Percentiles rank a stretch among this genome's conserved stretches.
These are phyloP conservation scores for Rhizopogon vinicolor DNA, from an alignment of 768 basidiomycete species.

Conservation along the genomic window DNA sequence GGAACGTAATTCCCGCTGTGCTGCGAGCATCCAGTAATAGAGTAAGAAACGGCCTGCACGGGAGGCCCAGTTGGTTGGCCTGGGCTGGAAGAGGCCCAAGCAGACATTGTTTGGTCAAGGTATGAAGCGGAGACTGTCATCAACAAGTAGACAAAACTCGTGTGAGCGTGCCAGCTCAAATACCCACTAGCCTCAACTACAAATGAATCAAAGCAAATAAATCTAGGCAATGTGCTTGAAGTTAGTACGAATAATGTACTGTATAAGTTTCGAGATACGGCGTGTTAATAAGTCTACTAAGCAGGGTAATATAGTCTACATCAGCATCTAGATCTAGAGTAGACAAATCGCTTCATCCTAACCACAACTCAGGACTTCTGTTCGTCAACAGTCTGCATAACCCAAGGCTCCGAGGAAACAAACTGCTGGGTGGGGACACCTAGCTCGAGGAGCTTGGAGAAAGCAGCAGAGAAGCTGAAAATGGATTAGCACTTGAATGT, in stretches of 20 bases:
- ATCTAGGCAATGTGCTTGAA: too few relatives aligned
- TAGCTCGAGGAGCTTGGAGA: slow-evolving; percentile 83
- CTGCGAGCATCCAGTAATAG: slow-evolving; percentile 58
- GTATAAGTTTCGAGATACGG: background rate
- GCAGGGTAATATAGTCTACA: background rate
- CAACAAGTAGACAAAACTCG: background rate
- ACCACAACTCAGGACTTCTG: slow-evolving; percentile 2
- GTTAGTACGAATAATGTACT: background rate
- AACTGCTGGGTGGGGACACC: slow-evolving; percentile 87
- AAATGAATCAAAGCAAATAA: background rate
- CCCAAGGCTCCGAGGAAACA: slow-evolving; percentile 69
- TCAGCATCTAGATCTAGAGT: background rate
- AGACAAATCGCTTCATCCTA: background rate
- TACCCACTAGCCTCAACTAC: too few relatives aligned
- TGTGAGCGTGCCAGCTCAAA: too few relatives aligned
- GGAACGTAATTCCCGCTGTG: slow-evolving; percentile 68
- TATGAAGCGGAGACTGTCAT: too few relatives aligned
- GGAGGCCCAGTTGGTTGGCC: slow-evolving; percentile 3
- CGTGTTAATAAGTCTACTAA: background rate
- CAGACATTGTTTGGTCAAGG: background rate
- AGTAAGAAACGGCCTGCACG: slow-evolving; percentile 36
- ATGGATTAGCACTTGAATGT: too few relatives aligned
- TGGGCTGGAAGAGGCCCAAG: slow-evolving; percentile 1
- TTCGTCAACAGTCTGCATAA: slow-evolving; percentile 33
- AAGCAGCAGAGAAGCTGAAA: slow-evolving; percentile 74